These are phyloP conservation scores for Rhamnella rubrinervis DNA, from an alignment of 331 rosid genomes.

Conservation along the genomic window DNA sequence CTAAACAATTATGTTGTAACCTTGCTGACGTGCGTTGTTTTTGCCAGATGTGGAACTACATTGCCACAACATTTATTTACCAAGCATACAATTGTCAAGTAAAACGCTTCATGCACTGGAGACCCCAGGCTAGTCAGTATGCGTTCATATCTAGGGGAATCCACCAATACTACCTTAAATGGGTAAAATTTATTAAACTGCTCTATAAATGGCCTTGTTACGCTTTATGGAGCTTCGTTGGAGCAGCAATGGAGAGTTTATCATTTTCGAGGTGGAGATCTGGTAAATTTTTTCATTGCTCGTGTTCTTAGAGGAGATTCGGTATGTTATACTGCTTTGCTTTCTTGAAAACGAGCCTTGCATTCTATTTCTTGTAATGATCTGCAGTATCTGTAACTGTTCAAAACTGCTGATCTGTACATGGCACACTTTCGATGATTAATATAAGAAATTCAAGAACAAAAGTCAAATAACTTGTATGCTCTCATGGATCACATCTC, in stretches of 20 bases:
- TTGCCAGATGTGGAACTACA: slow-evolving; percentile 18
- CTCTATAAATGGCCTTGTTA: slow-evolving; percentile 15
- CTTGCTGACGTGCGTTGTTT: neutral
- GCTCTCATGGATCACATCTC: neutral
- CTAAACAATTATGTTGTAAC: neutral
- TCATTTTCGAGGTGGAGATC: slow-evolving; percentile 1
- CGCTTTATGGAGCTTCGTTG: neutral
- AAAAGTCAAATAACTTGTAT: slow-evolving; percentile 4
- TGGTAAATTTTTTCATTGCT: neutral
- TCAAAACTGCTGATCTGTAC: neutral
- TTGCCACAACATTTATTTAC: slow-evolving; percentile 1
- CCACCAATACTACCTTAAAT: slow-evolving; percentile 25
- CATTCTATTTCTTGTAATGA: neutral
- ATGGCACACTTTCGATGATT: neutral
- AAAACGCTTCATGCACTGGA: slow-evolving; percentile 2
- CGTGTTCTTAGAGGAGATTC: neutral
- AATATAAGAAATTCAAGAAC: neutral
- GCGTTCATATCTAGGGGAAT: slow-evolving; percentile 9
- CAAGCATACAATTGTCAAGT: slow-evolving; percentile 8
- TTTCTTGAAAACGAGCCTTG: slow-evolving; percentile 7
- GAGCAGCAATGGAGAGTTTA: neutral
- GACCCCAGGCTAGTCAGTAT: neutral
- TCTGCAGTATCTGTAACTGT: neutral
- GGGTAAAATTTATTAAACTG: slow-evolving; percentile 4
- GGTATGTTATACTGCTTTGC: neutral